Evolutionary conservation across 768 basidiomycete genomes (phyloP).

Genomic region (Tylopilus vinaceipallidus): DNA sequence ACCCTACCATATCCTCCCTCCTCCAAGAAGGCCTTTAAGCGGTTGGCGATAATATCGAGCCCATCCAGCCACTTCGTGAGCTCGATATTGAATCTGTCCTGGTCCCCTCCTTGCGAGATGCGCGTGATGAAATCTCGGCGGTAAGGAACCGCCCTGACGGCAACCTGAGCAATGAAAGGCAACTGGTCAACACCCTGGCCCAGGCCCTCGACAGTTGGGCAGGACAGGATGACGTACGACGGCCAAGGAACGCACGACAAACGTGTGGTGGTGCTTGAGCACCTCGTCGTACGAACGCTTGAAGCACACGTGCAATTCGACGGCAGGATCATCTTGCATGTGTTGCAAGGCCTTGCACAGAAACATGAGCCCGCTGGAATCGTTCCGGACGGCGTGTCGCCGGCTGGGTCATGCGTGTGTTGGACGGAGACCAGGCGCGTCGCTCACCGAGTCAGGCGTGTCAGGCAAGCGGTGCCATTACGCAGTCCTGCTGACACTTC

Average conservation of each 20-base stretch:
- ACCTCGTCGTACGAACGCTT: slow-evolving; percentile 68
- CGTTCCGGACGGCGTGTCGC: slow-evolving; percentile 3
- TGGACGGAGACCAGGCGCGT: slow-evolving; percentile 19
- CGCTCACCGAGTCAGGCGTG: slow-evolving; percentile 61
- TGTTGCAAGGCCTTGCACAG: slow-evolving; percentile 66
- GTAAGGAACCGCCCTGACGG: slow-evolving; percentile 59
- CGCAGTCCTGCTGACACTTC: slow-evolving; percentile 44
- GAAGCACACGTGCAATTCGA: slow-evolving; percentile 68
- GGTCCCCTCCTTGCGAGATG: slow-evolving; percentile 61
- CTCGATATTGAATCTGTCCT: slow-evolving; percentile 56
- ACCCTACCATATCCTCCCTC: slow-evolving; percentile 59
- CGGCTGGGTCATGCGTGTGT: slow-evolving; percentile 1
- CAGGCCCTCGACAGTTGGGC: background rate
- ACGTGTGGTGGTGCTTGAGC: slow-evolving; percentile 63
- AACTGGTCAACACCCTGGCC: background rate
- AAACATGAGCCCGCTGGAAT: slow-evolving; percentile 60
- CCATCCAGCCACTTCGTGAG: slow-evolving; percentile 61
- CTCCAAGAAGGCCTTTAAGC: slow-evolving; percentile 53
- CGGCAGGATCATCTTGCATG: slow-evolving; percentile 51
- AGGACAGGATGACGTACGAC: slow-evolving; percentile 23
- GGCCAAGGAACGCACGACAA: slow-evolving; percentile 56
- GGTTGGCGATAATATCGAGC: slow-evolving; percentile 53
- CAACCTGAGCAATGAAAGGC: slow-evolving; percentile 38
- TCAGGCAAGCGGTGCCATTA: slow-evolving; percentile 59
- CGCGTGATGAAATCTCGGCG: slow-evolving; percentile 62